Evolutionary conservation across 306 rosid genomes (phyloP).

Genomic region (Corylus avellana): DNA sequence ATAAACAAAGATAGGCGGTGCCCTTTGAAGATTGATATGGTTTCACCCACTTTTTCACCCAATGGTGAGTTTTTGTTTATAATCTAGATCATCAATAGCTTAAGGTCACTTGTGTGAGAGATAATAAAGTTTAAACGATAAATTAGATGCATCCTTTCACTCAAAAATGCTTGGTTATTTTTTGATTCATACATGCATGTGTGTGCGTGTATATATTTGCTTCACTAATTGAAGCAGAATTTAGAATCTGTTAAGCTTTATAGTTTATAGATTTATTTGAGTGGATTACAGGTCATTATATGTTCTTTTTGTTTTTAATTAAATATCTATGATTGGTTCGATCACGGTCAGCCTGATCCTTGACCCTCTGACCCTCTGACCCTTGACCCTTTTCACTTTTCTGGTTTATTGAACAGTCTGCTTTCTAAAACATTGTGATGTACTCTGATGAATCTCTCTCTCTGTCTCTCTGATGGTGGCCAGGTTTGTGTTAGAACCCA

Average conservation of each 20-base stretch:
- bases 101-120: not conserved
- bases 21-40: not conserved
- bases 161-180: no score
- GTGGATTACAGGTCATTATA: not conserved
- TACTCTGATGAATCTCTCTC: not conserved
- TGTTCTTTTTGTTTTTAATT: not conserved
- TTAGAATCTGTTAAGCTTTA: not conserved
- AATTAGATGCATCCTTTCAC: not conserved
- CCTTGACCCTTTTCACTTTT: not conserved
- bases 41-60: not conserved
- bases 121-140: not conserved
- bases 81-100: not conserved
- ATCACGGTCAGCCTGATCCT: not conserved
- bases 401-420: not conserved
- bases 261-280: not conserved
- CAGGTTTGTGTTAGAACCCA: conserved; percentile 94
- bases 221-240: not conserved
- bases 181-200: not conserved
- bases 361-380: not conserved
- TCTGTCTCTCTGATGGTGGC: conserved; percentile 22
- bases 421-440: conserved; percentile 14
- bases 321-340: not conserved
- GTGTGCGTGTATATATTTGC: not conserved
- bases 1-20: not conserved
- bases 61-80: not conserved